Percentiles rank a stretch among this genome's conserved stretches.
These are phyloP conservation scores for Neohortaea acidophila DNA, from an alignment of 495 filamentous ascomycete genomes.

Conservation along the genomic window DNA sequence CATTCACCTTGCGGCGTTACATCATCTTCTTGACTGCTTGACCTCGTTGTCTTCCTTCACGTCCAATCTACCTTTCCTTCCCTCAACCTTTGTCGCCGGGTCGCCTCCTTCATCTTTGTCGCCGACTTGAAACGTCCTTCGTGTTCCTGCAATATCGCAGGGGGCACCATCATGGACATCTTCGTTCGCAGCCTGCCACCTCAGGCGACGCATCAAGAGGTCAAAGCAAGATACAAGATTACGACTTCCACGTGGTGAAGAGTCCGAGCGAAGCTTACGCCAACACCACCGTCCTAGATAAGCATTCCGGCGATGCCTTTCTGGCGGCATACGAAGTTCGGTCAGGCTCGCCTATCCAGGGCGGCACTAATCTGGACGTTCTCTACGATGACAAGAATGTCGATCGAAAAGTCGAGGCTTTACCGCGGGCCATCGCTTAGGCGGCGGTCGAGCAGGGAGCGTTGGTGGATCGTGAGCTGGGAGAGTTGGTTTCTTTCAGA, in stretches of 20 bases:
- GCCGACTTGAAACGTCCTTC: too few relatives aligned
- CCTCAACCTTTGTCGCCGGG: too few relatives aligned
- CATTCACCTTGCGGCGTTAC: too few relatives aligned
- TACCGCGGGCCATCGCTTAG: conserved; percentile 36
- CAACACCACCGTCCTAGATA: conserved; percentile 15
- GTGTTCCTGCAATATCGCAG: too few relatives aligned
- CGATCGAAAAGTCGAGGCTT: conserved; percentile 23
- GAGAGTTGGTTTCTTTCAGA: conserved; percentile 31
- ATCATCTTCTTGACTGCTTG: too few relatives aligned
- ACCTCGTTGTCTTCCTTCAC: too few relatives aligned
- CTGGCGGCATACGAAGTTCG: conserved; percentile 12
- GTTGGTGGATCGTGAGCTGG: conserved; percentile 14
- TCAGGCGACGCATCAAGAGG: conserved; percentile 13
- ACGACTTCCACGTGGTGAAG: conserved; percentile 13
- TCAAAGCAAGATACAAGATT: conserved; percentile 4
- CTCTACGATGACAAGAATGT: conserved; percentile 1
- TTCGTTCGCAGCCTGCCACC: conserved; percentile 19
- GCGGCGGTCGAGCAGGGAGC: conserved; percentile 24
- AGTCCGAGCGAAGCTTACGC: conserved; percentile 11
- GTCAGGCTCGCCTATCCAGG: conserved; percentile 5
- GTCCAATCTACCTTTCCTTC: too few relatives aligned
- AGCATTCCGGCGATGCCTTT: conserved; percentile 6
- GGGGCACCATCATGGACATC: conserved; percentile 18
- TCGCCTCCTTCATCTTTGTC: too few relatives aligned
- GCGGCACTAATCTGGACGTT: conserved; percentile 8